Conservation (phyloP, 148 eudicot genomes). For the Diospyros kaki region DNA sequence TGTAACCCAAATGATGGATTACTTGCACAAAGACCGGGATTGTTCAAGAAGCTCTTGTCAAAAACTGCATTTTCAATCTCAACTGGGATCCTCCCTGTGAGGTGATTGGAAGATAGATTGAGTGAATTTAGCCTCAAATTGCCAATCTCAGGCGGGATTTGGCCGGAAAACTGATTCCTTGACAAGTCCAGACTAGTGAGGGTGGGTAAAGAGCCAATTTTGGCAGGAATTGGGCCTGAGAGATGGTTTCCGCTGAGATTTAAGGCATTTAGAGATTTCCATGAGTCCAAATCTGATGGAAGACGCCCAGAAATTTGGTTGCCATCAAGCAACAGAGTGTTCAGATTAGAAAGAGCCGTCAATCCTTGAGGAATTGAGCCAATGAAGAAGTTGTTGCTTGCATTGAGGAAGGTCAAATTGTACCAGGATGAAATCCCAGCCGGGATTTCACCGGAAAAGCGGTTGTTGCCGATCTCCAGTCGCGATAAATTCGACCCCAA, state of each 20-base stretch:
- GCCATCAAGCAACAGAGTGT: neutral
- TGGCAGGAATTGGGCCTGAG: neutral
- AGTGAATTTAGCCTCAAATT: neutral
- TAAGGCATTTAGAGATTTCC: neutral
- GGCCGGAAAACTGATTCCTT: neutral
- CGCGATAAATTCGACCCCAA: neutral
- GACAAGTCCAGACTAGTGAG: conserved; percentile 1
- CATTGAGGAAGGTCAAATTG: neutral
- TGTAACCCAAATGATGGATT: neutral
- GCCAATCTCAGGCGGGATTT: conserved; percentile 2
- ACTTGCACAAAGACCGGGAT: conserved; percentile 1
- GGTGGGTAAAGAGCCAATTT: neutral
- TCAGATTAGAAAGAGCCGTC: neutral
- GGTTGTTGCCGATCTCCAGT: neutral
- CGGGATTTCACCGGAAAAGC: conserved; percentile 1
- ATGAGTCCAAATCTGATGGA: neutral
- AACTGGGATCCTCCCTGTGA: neutral
- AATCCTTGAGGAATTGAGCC: conserved; percentile 2
- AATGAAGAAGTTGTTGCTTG: neutral
- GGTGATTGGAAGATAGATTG: conserved; percentile 1
- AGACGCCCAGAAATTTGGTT: conserved; percentile 1
- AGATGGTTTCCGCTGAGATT: neutral
- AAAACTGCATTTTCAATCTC: neutral
- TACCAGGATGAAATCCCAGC: conserved; percentile 1
- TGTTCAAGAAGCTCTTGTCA: neutral